These are phyloP conservation scores for Plantago elongata DNA, from an alignment of 257 asterid genomes.

Conservation along the genomic window DNA sequence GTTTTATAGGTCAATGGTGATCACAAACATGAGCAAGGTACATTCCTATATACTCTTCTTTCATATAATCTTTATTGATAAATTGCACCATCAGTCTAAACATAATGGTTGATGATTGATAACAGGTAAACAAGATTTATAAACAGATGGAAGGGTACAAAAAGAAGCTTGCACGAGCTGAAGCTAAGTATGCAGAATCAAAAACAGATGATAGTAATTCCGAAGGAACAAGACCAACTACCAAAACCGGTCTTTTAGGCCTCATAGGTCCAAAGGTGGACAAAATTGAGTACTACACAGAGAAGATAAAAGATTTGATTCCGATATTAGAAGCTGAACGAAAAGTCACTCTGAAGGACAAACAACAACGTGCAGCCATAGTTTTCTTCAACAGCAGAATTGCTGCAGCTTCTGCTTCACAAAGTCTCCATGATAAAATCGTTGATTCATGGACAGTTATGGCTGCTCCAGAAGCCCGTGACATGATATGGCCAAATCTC, in stretches of 20 bases:
- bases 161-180: conserved; percentile 81
- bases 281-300: conserved; percentile 62
- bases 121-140: conserved; percentile 40
- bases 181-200: conserved; percentile 51
- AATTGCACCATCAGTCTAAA: too few species aligned
- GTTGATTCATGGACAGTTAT: conserved; percentile 75
- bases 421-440: conserved; percentile 64
- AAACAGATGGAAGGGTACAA: conserved; percentile 61
- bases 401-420: conserved; percentile 81
- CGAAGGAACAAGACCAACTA: conserved; percentile 60
- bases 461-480: conserved; percentile 75
- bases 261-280: conserved; percentile 74
- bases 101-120: too few species aligned
- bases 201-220: conserved; percentile 41
- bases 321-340: conserved; percentile 65
- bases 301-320: conserved; percentile 53
- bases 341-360: conserved; percentile 67
- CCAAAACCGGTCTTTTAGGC: conserved; percentile 71
- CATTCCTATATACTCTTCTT: too few species aligned
- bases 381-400: conserved; percentile 68
- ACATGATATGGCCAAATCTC: conserved; percentile 69
- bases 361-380: conserved; percentile 67
- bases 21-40: conserved; percentile 69
- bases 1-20: conserved; percentile 70
- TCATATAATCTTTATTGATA: too few species aligned